Conservation (phyloP, 139 green algal genomes). For the Closterium sp. region DNA sequence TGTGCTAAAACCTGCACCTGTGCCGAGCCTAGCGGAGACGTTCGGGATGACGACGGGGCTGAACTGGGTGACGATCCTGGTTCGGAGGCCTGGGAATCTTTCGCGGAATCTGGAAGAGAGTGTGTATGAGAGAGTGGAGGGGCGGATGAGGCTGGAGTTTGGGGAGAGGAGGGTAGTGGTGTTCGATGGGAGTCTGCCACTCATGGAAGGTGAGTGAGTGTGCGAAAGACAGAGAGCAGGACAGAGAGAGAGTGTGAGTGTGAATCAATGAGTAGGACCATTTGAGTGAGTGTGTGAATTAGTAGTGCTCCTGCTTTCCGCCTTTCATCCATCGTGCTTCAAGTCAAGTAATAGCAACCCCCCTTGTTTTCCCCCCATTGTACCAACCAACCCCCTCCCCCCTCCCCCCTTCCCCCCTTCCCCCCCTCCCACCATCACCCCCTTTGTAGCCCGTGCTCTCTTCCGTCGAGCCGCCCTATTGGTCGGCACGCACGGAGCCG, state of each 20-base stretch:
- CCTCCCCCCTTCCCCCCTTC: background rate
- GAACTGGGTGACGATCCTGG: constrained; percentile 4
- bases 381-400: background rate
- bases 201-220: background rate
- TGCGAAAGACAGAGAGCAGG: background rate
- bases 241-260: background rate
- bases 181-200: background rate
- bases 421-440: background rate
- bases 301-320: background rate
- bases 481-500: constrained; percentile 16
- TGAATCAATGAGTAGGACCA: too few relatives aligned
- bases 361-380: background rate
- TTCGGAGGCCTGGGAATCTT: background rate
- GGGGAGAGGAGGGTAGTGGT: background rate
- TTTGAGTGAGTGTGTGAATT: background rate
- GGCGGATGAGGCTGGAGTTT: background rate
- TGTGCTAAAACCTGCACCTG: background rate
- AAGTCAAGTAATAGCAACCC: background rate
- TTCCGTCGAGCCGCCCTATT: constrained; percentile 10
- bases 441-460: background rate
- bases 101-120: background rate
- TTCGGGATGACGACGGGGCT: background rate
- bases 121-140: background rate
- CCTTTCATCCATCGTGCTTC: background rate
- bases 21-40: background rate